A percentile compares a stretch with the other conserved stretches of the same genome.
These are phyloP conservation scores for Naegleria fowleri DNA, from an alignment of 208 protist genomes.

Conservation along the genomic window DNA sequence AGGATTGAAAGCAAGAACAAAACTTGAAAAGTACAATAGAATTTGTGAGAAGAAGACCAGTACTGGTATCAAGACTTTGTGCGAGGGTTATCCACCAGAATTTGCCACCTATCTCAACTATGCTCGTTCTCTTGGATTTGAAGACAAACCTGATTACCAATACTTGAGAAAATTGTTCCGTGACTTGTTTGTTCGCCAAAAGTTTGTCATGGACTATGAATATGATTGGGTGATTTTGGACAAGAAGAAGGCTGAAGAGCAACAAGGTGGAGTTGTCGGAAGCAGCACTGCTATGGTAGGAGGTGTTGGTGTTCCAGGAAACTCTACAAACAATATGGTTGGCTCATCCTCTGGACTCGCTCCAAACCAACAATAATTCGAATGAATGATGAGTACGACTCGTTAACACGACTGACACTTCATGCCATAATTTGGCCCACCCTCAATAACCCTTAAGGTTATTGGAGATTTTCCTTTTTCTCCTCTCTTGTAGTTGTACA, in stretches of 20 bases:
- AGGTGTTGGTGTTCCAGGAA: not conserved
- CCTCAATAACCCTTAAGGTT: no score
- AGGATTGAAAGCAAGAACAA: constrained; percentile 37
- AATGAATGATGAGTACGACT: no score
- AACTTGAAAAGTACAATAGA: constrained; percentile 27
- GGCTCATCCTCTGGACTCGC: no score
- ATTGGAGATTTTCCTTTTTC: no score
- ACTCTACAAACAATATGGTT: no score
- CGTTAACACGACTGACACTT: no score
- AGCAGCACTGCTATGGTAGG: not conserved
- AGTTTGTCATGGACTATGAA: constrained; percentile 94
- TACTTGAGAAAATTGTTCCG: constrained; percentile 96
- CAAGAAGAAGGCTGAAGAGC: not conserved
- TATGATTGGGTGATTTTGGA: constrained; percentile 93
- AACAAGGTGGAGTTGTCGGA: not conserved
- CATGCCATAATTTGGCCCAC: no score
- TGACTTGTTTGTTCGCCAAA: constrained; percentile 94
- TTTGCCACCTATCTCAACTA: constrained; percentile 97
- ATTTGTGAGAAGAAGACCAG: constrained; percentile 29
- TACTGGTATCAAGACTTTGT: constrained; percentile 20
- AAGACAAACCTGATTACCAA: constrained; percentile 97
- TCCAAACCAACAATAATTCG: no score
- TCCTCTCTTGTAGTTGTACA: no score
- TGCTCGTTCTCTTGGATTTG: constrained; percentile 88
- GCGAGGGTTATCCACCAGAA: constrained; percentile 69